Base-by-base conservation (phyloP, 164 flowering plant species). In the Brasenia schreberi region DNA sequence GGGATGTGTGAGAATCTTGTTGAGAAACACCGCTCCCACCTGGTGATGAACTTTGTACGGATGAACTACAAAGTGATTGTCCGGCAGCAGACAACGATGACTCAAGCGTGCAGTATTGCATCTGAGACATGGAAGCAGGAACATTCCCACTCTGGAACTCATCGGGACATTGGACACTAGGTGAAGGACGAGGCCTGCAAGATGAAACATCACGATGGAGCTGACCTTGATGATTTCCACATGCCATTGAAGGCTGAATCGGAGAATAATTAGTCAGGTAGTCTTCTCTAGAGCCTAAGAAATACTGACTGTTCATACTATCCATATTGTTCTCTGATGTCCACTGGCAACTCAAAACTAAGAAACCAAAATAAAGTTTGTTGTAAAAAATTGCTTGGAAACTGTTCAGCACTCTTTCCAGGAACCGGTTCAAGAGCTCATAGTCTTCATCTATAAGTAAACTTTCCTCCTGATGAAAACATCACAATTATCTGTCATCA, bases 31-130 rank as follows among this genome's bases (percentile, higher is more conserved):
- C 79, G 67, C 86, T 84, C 23, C 76, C 80, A 33, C 66, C 71
- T 14, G 85, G 73, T 39, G 87, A 80, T 67, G 80, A 78, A 74
- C 81, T 81, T 19, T 67, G 69, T 9, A 79, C 71, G 39, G 90
- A 80, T 2, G 84, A 80, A 71, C 77, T 76, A 68, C 72, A 65
- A 56, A 69, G 59, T 18, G 67, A 61, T 65, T 70, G 68, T 70
- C 67, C 33, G 19, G 69, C 76, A 6, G 70, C 71, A 65, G 65
- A 74, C 0, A 80, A 74, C 23, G 85, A 83, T 62, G 86, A 83
- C 63, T 87, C 93, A 23, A 80, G 74, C 53, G 84, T 81, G 76
- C 56, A 49, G 16, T 49, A 49, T 1, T 49, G 10, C 56, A 49
- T 1, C 9, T 49, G 56, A 49, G 56, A 49, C 16, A 14, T 49